Base-by-base conservation (phyloP, 73 alveolate species). In the Paramecium primaurelia region DNA sequence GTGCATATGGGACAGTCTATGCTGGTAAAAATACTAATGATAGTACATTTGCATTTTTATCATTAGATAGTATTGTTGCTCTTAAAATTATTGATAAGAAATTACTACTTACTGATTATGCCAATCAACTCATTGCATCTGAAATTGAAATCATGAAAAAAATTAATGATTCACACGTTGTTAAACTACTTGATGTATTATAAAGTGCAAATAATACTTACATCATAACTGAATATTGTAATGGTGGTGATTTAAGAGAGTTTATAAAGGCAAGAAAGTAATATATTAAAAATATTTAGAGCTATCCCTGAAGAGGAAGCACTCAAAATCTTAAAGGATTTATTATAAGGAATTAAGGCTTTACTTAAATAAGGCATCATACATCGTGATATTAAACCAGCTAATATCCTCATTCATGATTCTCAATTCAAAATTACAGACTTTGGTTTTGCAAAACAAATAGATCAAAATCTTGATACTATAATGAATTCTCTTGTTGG, bases 1-100 rank as follows among this genome's bases (percentile, higher is more conserved):
- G 90, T 58, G 93, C 93, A 26, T 88, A 75, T 69, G 93, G 93
- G 4, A 88, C 93, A 9, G 90, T 88, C 44, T 88, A 69, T 88
- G 86, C 71, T 69, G 90, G 93, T 20, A 80, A 71, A 58, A 88
- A 88, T 40, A 37, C 36, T 8, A 38, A 20, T 58, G 73, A 58
- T 6, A 36, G 88, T 36, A 58, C 32, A 58, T 58, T 20, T 20
- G 34, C 22, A 58, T 11, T 11, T 20, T 58, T 20, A 58, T 58
- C 25, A 36, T 16, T 75, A 75, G 88, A 75, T 75, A 22, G 22
- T n/a, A 34, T 75, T 26, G 88, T 75, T 16, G 88, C 88, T n/a
- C 32, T 75, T 0, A 75, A 75, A 37, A 34, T 75, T 18, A 75
- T 75, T 32, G 88, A 75, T 37, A 75, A 75, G 64, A 75, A 75